A percentile compares a stretch with the other conserved stretches of the same genome.
These are phyloP conservation scores for Stipa capillata DNA, from an alignment of 176 grass and related monocot species.

Conservation along the genomic window DNA sequence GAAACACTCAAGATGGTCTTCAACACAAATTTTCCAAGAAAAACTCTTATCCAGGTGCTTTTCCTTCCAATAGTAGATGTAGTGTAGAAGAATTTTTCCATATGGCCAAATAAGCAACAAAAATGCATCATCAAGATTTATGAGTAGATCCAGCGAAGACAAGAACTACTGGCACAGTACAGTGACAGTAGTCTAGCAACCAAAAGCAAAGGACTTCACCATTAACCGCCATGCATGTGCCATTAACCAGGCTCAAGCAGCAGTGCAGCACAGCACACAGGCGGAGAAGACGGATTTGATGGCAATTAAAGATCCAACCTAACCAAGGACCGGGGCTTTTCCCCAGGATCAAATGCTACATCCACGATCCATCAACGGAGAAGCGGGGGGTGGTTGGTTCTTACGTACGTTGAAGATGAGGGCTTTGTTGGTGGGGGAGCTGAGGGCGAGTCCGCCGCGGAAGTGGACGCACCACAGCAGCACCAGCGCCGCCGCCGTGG, in stretches of 20 bases:
- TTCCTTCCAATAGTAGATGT: background rate
- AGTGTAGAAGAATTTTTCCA: background rate
- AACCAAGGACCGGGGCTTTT: background rate
- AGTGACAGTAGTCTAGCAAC: background rate
- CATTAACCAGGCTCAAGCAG: background rate
- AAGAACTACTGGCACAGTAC: background rate
- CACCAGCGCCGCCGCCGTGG: constrained; percentile 40
- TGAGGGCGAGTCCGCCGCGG: constrained; percentile 62
- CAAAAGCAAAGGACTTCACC: background rate
- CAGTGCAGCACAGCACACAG: background rate
- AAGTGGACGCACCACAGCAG: constrained; percentile 77
- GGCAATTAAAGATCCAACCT: background rate
- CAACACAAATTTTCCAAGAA: background rate
- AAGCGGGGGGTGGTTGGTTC: background rate
- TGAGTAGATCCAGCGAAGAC: background rate
- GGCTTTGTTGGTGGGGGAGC: constrained; percentile 35
- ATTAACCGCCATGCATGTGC: background rate
- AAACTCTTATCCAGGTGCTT: no score
- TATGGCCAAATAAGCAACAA: background rate
- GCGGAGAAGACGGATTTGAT: background rate
- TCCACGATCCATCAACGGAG: background rate
- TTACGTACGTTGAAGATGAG: constrained; percentile 43
- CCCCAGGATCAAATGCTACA: background rate
- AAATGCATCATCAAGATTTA: background rate
- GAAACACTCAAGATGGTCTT: background rate